A percentile compares a stretch with the other conserved stretches of the same genome.
phyloP scores from a whole-genome alignment of 768 basidiomycete genomes.

The Xerocomellus amylosporus region DNA sequence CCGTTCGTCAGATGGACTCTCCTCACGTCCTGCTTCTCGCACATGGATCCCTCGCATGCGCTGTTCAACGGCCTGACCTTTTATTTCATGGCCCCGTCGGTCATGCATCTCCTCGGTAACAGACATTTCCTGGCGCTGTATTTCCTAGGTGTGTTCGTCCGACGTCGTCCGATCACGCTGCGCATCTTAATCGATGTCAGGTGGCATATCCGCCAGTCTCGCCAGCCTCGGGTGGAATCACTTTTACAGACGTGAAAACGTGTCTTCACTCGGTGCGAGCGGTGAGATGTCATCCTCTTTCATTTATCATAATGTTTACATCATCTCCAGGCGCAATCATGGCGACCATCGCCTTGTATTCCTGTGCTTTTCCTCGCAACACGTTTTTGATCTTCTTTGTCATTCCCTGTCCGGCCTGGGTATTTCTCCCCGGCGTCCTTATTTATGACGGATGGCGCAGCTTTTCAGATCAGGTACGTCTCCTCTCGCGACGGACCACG shows the following conservation, averaged over 20 bases:
- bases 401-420: constrained; percentile 79
- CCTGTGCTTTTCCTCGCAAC: constrained; percentile 62
- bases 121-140: constrained; percentile 70
- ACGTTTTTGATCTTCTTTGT: constrained; percentile 73
- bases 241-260: constrained; percentile 26
- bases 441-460: constrained; percentile 36
- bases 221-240: constrained; percentile 47
- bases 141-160: constrained; percentile 51
- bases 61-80: constrained; percentile 77
- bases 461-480: constrained; percentile 35
- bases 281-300: constrained; percentile 41
- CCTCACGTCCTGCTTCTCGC: constrained; percentile 70
- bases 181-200: constrained; percentile 33
- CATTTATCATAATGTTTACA: not conserved
- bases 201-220: constrained; percentile 57
- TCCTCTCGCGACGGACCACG: not conserved
- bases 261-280: constrained; percentile 64
- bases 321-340: constrained; percentile 60
- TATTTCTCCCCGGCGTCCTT: constrained; percentile 58
- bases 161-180: not conserved
- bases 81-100: constrained; percentile 69
- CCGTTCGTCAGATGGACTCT: constrained; percentile 61
- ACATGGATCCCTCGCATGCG: constrained; percentile 56
- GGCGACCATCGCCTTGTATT: constrained; percentile 67
- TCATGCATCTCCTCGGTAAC: constrained; percentile 62